Evolutionary conservation across 2,329 filamentous ascomycete species (phyloP), one percentile per base, ranked within the genome.

Genomic region (Madurella fahalii): DNA sequence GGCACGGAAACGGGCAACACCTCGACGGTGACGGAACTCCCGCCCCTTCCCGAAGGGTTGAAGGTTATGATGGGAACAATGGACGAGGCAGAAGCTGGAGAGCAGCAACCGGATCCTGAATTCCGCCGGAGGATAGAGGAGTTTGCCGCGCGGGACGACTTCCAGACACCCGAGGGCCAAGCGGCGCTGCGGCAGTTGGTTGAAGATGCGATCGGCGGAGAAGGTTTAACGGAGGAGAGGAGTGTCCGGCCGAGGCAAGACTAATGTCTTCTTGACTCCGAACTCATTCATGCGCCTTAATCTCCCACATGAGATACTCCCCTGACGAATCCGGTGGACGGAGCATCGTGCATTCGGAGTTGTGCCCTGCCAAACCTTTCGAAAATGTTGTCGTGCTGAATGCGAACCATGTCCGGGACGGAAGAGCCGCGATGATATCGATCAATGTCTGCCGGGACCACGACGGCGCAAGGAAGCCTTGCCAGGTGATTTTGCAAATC

Each of bases 91-190:
- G 76, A 82, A 43, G 83, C 82, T 12, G 81, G 82, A 7, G 78
- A 76, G 1, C 78, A 77, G 40, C 83, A 85, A 54, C 82, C 86
- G 9, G 91, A 97, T 67, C 84, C 89, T 1, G 91, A 92, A 62
- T 90, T 99, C 62, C 84, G 87, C 66, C 79, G 87, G 61, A 81
- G 89, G 50, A 97, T 99, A 66, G 91, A 97, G 65, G 88, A 96
- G 71, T 74, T 99, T 56, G 92, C 94, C 2, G 80, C 86, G 37
- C 80, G 90, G 40, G 85, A 87, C 20, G 91, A 97, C 66, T 95
- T 96, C 65, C 78, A 93, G 63, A 87, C 84, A 5, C 85, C 89
- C 51, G 83, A 87, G 56, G 89, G 88, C 4, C 94, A 99, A 71
- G 81, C 80, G 18, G 84, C 92, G 67, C 72, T 99, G 65, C 81